Base-by-base conservation (phyloP, 2,329 filamentous ascomycete species). In the Colletotrichum sp. region DNA sequence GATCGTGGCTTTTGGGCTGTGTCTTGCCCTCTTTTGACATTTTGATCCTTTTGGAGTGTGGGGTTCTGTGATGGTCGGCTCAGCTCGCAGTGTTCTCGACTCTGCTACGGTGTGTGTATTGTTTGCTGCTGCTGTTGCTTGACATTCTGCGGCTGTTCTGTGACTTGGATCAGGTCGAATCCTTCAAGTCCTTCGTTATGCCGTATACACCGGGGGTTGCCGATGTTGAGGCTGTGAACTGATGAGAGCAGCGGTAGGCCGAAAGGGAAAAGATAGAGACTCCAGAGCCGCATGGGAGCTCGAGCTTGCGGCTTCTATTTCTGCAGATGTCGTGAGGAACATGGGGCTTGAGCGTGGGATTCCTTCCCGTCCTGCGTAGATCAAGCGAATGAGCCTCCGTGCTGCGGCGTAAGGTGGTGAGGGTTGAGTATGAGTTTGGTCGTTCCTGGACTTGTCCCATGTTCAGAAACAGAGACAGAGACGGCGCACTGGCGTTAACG, bases 381-480 rank as follows among this genome's bases (percentile, higher is more conserved):
- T 24, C 57, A 70, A 48, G 58, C 30, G 16, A 38, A 32, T 26
- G 61, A 64, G 34, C 66, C 36, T 48, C 34, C 61, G 68, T 72
- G 73, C 55, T 32, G 55, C 36, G 30, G 16, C 36, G 18, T 30
- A 36, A 52, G 28, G n/a, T 32, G 26, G 48, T 60, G 43, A 38
- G 24, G 36, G 28, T 21, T 58, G 43, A 30, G 38, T 18, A 21
- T 30, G 26, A 26, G 8, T 38, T 30, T 75, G 48, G 69, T 57
- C 21, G 52, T 61, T 58, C 34, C 36, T 75, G 36, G 34, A 64
- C 48, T 67, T 63, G 65, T 73, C 73, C 64, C 73, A 75, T 75
- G 55, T 75, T 73, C 64, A 69, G 73, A 75, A 75, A 75, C 73
- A 67, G 28, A 38, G 52, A 57, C 71, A 58, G 30, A 57, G 61